phyloP scores from a whole-genome alignment of 108 stramenopile species.

The Cyclotella atomus region DNA sequence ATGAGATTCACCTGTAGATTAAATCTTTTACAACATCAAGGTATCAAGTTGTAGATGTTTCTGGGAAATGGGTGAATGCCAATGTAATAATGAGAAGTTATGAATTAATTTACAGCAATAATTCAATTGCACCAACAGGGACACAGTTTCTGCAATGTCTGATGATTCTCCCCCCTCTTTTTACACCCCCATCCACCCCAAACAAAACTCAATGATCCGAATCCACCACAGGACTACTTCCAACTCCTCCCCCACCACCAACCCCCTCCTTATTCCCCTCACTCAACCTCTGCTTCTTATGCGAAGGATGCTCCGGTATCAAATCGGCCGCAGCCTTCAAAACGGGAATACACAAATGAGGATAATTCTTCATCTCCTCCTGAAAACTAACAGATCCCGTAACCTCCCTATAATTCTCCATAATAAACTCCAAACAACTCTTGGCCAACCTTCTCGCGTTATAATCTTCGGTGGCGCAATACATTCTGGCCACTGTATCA shows the following conservation, averaged over 20 bases:
- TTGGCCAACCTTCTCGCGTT: constrained; percentile 79
- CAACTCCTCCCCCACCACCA: constrained; percentile 64
- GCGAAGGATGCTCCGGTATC: constrained; percentile 85
- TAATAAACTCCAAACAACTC: constrained; percentile 88
- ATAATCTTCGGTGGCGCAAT: constrained; percentile 88
- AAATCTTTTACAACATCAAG: too few relatives aligned
- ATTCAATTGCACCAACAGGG: constrained; percentile 1
- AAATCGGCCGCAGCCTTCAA: constrained; percentile 91
- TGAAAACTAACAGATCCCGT: constrained; percentile 79
- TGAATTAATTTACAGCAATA: constrained; percentile 3
- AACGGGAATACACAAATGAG: constrained; percentile 89
- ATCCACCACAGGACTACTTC: constrained; percentile 44
- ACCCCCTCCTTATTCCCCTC: constrained; percentile 58
- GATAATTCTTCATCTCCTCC: constrained; percentile 92
- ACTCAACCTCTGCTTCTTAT: constrained; percentile 83
- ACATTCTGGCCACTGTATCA: constrained; percentile 86
- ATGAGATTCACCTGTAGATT: too few relatives aligned
- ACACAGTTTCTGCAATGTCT: background rate
- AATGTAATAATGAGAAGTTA: background rate
- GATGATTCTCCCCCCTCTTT: background rate
- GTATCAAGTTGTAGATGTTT: too few relatives aligned
- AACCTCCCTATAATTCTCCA: constrained; percentile 88
- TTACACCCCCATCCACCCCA: background rate
- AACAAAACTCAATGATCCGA: constrained; percentile 21
- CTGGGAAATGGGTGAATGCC: background rate